A percentile compares a stretch with the other conserved stretches of the same genome.
Evolutionary conservation across 805 yeast genomes (phyloP).

Genomic region (Starmerella tilneyi): DNA sequence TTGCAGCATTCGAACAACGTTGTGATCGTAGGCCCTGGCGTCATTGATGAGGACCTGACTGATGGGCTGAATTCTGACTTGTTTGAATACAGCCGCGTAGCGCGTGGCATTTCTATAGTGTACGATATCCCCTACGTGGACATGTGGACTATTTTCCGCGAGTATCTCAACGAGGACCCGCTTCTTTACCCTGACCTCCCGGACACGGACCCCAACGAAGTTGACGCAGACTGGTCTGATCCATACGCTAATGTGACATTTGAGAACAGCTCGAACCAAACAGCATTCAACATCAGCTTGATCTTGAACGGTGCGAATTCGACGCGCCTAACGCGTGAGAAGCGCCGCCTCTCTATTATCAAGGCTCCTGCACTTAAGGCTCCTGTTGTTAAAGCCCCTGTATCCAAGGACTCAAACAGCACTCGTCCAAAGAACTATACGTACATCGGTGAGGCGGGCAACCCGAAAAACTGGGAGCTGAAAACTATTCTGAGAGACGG

Average conservation of each 20-base stretch:
- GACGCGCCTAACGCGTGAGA: background rate
- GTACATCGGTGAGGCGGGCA: constrained; percentile 13
- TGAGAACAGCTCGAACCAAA: background rate
- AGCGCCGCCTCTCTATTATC: background rate
- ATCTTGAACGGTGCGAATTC: background rate
- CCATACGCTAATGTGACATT: background rate
- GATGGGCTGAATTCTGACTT: constrained; percentile 9
- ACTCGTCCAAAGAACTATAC: background rate
- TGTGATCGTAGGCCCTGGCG: constrained; percentile 12
- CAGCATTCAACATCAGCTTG: background rate
- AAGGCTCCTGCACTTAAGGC: background rate
- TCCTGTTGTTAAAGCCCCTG: background rate
- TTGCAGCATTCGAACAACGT: background rate
- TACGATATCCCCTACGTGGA: constrained; percentile 48
- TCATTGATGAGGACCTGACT: constrained; percentile 8
- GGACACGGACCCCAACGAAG: background rate
- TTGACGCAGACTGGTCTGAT: background rate
- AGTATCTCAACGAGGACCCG: constrained; percentile 34
- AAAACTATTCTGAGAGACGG: constrained; percentile 40
- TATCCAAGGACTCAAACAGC: background rate
- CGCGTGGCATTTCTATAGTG: constrained; percentile 38
- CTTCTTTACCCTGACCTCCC: background rate
- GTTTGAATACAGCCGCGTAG: constrained; percentile 41
- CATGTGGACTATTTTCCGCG: constrained; percentile 39
- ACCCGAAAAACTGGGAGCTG: constrained; percentile 13